Evolutionary conservation across 768 basidiomycete species (phyloP), one percentile per base, ranked within the genome.

Genomic region (Chalciporus pseudorubinellus): DNA sequence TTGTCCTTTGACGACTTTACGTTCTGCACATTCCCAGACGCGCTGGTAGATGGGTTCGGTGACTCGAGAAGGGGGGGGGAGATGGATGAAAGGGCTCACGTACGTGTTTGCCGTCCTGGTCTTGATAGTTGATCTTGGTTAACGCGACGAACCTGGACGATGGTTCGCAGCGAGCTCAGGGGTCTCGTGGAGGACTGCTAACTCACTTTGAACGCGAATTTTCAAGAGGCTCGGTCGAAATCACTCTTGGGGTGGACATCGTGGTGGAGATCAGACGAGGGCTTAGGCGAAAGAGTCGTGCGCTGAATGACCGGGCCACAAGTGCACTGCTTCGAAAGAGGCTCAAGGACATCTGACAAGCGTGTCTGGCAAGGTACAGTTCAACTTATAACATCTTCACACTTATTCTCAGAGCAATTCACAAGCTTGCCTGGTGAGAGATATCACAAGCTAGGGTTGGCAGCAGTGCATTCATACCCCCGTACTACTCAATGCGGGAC

Each of bases 21-120:
- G 78, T 59, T 90, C 85, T 10, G 94, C 94, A 52, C 76, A 85
- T 70, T 97, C 95, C 94, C 95, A 98, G n/a, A 78, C 60, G 50
- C 92, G 75, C 87, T 95, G 39, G n/a, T 5, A n/a, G 13, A 12
- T 21, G 26, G 26, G 41, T 3, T 3, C 0, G 26, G 26, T 19
- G 42, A 1, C 12, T 8, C 12, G 19, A 44, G 24, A 18, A 11
- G 18, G 44, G 24, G 29, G 8, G 18, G 44, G 7, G 20, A 16
- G 16, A 12, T 8, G 22, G 3, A 18, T 7, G 29, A n/a, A 53
- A 18, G 31, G 14, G 18, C 3, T 4, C 19, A 47, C 40, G 51
- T 53, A 89, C 92, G 74, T 88, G 75, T 61, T 74, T 80, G 2
- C 93, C 92, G 12, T 83, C 81, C 56, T 83, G 77, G 73, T 97